Base-by-base conservation (phyloP, 139 green algal species). In the Chlorella sp. region DNA sequence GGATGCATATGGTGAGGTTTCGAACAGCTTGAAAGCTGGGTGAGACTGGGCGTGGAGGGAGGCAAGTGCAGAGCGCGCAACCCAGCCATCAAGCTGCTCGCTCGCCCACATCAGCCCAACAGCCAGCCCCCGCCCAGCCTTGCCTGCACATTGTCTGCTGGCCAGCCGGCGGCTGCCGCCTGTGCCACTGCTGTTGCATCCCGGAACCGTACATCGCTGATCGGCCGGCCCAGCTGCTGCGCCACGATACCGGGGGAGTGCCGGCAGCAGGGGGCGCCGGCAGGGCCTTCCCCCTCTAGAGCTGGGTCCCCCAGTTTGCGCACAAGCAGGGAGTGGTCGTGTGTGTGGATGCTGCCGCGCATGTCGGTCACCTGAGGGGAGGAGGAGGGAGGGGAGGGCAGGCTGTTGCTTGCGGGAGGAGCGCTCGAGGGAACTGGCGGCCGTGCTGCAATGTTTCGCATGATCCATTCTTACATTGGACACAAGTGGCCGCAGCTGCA, bases 311-410 rank as follows among this genome's bases (percentile, higher is more conserved):
- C 89, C 0, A 24, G n/a, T 77, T 94, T 94, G 43, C 91, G 80
- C 22, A 94, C 91, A 17, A 94, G 36, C 46, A 94, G 20, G 30
- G 69, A 40, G 54, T 81, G 40, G 72, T 94, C 91, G 34, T 77
- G 62, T 1, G 67, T 78, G 51, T 76, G 17, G 2, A 84, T 44
- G 11, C n/a, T 38, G 34, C 86, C 88, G 0, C 16, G 32, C 43
- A 64, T 72, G 77, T 48, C 36, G 38, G 85, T 84, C 9, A 73
- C 76, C 86, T 76, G 65, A 40, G 24, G 26, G 26, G 32, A 26
- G 54, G 41, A 40, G 20, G 20, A 34, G 24, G 69, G 38, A 16
- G 17, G 38, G 62, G 26, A 32, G 19, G 62, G 62, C 62, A 30
- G 62, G 30, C 22, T 7, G 11, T 69, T 69, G 62, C n/a, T n/a